Conservation (phyloP, 306 rosid species). For the Cicer bijugum region DNA sequence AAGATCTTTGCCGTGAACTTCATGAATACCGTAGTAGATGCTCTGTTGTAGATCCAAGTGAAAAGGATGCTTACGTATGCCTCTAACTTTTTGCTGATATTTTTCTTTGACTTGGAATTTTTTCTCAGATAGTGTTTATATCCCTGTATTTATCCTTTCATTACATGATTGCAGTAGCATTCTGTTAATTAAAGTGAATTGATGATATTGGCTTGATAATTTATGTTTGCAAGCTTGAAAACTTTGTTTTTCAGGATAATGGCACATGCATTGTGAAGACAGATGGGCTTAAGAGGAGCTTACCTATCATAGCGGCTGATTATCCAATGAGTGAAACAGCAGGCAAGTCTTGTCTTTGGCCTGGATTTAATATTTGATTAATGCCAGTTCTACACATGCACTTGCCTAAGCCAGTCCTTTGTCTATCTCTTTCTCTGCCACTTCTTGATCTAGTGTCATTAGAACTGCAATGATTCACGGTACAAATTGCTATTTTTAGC, state of each 20-base stretch:
- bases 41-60: constrained; percentile 62
- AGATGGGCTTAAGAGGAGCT: constrained; percentile 89
- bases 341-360: constrained; percentile 56
- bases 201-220: constrained; percentile 35
- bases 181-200: constrained; percentile 27
- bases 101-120: constrained; percentile 13
- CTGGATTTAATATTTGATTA: constrained; percentile 27
- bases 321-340: constrained; percentile 80
- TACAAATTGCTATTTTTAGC: constrained; percentile 46
- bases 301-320: constrained; percentile 74
- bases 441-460: constrained; percentile 37
- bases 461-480: constrained; percentile 39
- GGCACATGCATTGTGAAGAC: constrained; percentile 61
- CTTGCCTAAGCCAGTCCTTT: constrained; percentile 26
- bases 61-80: constrained; percentile 75
- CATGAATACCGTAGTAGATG: constrained; percentile 87
- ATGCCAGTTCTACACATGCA: constrained; percentile 33
- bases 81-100: constrained; percentile 40
- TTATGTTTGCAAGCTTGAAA: constrained; percentile 41
- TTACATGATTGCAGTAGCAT: constrained; percentile 23
- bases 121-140: constrained; percentile 36
- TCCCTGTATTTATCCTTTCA: constrained; percentile 35
- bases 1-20: constrained; percentile 97
- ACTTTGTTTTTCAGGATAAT: constrained; percentile 69
- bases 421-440: constrained; percentile 31